Conservation (phyloP, 1,284 basidiomycete genomes). For the Fomitiporia mediterranea region DNA sequence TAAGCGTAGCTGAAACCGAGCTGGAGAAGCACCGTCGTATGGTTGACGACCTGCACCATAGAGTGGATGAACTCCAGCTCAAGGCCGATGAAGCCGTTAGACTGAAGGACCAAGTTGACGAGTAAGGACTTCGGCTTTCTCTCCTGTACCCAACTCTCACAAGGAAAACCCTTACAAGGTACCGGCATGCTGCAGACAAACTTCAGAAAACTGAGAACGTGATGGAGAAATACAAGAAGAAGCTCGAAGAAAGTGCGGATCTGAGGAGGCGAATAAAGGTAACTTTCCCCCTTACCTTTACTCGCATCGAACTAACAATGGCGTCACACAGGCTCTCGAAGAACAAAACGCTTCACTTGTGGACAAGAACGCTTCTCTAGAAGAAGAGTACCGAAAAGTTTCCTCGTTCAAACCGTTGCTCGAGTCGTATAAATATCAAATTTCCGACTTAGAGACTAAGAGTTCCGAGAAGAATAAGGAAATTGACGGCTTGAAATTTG, state of each 20-base stretch:
- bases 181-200: constrained; percentile 86
- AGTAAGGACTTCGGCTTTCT: constrained; percentile 46
- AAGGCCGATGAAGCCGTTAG: constrained; percentile 73
- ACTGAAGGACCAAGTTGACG: constrained; percentile 92
- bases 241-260: constrained; percentile 91
- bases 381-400: constrained; percentile 87
- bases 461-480: constrained; percentile 61
- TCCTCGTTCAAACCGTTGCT: constrained; percentile 84
- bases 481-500: constrained; percentile 66
- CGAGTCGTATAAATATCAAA: constrained; percentile 90
- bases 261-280: constrained; percentile 85
- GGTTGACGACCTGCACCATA: constrained; percentile 70
- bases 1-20: constrained; percentile 73
- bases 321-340: constrained; percentile 63
- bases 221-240: constrained; percentile 99
- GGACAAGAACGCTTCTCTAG: constrained; percentile 85
- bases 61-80: constrained; percentile 77
- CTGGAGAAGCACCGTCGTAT: constrained; percentile 70
- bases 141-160: neutral
- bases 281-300: constrained; percentile 19
- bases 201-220: constrained; percentile 94
- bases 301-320: constrained; percentile 3
- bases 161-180: too few species aligned
- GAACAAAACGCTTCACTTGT: constrained; percentile 90
- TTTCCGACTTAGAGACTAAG: constrained; percentile 77